phyloP scores from a whole-genome alignment of 352 stramenopile genomes.

The Phytophthora podocarpi region DNA sequence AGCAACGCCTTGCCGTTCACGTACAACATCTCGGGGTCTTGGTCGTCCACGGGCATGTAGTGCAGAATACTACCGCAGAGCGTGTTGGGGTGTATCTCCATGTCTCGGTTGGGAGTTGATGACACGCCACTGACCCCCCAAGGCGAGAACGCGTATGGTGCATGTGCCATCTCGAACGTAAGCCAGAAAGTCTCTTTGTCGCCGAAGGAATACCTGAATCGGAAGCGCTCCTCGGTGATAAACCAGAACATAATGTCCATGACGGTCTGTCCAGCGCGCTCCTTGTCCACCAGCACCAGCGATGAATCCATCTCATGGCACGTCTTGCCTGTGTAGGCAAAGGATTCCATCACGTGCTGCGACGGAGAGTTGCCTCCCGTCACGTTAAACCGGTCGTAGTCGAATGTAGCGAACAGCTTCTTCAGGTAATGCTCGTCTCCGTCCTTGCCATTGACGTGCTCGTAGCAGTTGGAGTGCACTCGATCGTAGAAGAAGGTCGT shows the following conservation, averaged over 20 bases:
- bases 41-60: constrained; percentile 20
- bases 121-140: constrained; percentile 29
- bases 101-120: constrained; percentile 22
- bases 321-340: constrained; percentile 23
- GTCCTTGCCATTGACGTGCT: constrained; percentile 25
- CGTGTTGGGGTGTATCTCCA: constrained; percentile 25
- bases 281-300: constrained; percentile 24
- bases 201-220: constrained; percentile 29
- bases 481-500: constrained; percentile 34
- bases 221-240: constrained; percentile 30
- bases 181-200: constrained; percentile 36
- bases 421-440: constrained; percentile 19
- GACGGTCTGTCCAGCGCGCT: constrained; percentile 13
- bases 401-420: constrained; percentile 18
- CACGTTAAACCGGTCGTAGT: constrained; percentile 28
- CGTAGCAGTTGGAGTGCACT: constrained; percentile 23
- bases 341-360: constrained; percentile 9
- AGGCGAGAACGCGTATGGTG: constrained; percentile 28
- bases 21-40: constrained; percentile 24
- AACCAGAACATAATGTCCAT: constrained; percentile 33
- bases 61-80: constrained; percentile 32
- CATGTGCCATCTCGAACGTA: constrained; percentile 22
- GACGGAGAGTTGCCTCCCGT: constrained; percentile 14
- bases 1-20: constrained; percentile 30
- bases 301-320: constrained; percentile 35